Percentiles rank a stretch among this genome's conserved stretches.
These are phyloP conservation scores for Paradendryphiella salina DNA, from an alignment of 2,329 filamentous ascomycete genomes.

Conservation along the genomic window DNA sequence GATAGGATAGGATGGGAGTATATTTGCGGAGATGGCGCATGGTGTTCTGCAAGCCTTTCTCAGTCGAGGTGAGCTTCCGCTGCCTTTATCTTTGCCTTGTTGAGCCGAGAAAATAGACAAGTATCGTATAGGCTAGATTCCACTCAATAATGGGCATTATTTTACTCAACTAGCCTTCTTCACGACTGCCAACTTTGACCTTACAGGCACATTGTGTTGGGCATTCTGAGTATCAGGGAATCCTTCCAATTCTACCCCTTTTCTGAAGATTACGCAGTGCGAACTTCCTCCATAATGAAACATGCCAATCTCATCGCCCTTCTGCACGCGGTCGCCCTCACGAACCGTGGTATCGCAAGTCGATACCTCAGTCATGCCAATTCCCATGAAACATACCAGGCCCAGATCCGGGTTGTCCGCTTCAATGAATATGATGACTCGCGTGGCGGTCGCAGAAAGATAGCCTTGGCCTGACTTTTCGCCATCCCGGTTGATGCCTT, in stretches of 20 bases:
- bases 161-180: conserved; percentile 16
- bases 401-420: conserved; percentile 69
- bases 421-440: conserved; percentile 71
- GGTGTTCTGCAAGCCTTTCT: too few species aligned
- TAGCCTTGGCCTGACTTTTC: conserved; percentile 65
- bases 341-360: conserved; percentile 72
- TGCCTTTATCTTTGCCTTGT: too few species aligned
- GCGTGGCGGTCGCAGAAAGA: conserved; percentile 67
- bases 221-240: conserved; percentile 31
- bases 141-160: background rate
- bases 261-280: conserved; percentile 68
- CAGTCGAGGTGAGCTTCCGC: too few species aligned
- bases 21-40: too few species aligned
- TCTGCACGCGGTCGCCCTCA: conserved; percentile 66
- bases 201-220: conserved; percentile 46
- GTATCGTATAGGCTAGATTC: too few species aligned
- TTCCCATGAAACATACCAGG: conserved; percentile 68
- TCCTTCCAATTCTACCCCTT: conserved; percentile 53
- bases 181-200: conserved; percentile 43
- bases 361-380: conserved; percentile 78
- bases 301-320: conserved; percentile 75
- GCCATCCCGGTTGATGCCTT: conserved; percentile 42
- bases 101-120: too few species aligned
- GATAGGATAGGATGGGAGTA: too few species aligned
- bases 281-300: conserved; percentile 79